These are phyloP conservation scores for Dalbergia oliveri DNA, from an alignment of 306 rosid species.

Conservation along the genomic window DNA sequence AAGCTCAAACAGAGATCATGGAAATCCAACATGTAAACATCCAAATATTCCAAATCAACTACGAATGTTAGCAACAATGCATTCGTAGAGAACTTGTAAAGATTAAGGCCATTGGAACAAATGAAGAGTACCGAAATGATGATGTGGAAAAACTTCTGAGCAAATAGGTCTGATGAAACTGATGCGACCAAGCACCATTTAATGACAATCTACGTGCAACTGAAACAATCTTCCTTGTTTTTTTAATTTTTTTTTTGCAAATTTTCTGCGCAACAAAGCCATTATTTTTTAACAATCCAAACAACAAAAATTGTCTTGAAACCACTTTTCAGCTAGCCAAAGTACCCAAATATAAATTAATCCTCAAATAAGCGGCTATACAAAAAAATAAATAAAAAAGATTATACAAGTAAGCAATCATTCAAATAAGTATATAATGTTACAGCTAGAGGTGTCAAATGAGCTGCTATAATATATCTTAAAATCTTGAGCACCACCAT, in stretches of 20 bases:
- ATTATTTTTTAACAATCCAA: background rate
- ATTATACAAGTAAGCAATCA: too few species aligned
- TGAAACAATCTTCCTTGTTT: slow-evolving; percentile 47
- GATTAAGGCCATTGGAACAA: background rate
- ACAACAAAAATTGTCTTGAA: too few species aligned
- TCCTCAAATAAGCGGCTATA: too few species aligned
- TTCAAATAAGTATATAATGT: too few species aligned
- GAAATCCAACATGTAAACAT: background rate
- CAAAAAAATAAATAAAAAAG: too few species aligned
- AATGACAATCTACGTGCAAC: slow-evolving; percentile 49
- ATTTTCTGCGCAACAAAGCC: slow-evolving; percentile 26
- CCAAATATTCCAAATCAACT: slow-evolving; percentile 20
- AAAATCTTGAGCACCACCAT: too few species aligned
- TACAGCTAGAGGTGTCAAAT: too few species aligned
- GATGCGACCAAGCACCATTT: slow-evolving; percentile 28
- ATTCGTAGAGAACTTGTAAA: slow-evolving; percentile 2
- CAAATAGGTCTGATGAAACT: slow-evolving; percentile 31
- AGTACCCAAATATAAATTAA: too few species aligned
- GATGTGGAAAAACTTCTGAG: slow-evolving; percentile 50
- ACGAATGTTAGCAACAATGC: slow-evolving; percentile 12
- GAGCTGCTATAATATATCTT: too few species aligned
- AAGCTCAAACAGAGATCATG: slow-evolving; percentile 4
- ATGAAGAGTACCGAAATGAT: slow-evolving; percentile 41
- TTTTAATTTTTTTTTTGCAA: background rate
- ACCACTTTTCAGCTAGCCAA: too few species aligned